Evolutionary conservation across 768 basidiomycete genomes (phyloP).

Genomic region (Suillus fuscotomentosus): DNA sequence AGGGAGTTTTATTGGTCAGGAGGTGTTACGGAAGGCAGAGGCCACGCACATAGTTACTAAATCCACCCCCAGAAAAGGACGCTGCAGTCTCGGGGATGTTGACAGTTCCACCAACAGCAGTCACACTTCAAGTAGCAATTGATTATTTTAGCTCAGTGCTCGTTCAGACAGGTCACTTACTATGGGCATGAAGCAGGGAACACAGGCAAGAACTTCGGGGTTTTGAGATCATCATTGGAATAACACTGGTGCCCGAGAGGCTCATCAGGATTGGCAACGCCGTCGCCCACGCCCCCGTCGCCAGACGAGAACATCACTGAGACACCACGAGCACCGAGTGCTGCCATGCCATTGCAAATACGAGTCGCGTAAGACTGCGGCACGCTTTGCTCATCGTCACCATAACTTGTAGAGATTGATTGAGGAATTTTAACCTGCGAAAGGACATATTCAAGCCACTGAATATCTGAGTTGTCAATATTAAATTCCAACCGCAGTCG

Average conservation of each 20-base stretch:
- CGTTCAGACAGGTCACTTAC: slow-evolving; percentile 30
- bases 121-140: slow-evolving; percentile 47
- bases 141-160: too few relatives aligned
- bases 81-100: slow-evolving; percentile 59
- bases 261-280: slow-evolving; percentile 44
- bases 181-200: slow-evolving; percentile 67
- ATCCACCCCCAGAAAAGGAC: slow-evolving; percentile 70
- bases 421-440: slow-evolving; percentile 45
- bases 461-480: slow-evolving; percentile 6
- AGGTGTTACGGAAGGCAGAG: not conserved
- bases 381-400: slow-evolving; percentile 74
- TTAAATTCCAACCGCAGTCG: not conserved
- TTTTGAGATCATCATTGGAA: slow-evolving; percentile 58
- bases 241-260: slow-evolving; percentile 46
- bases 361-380: slow-evolving; percentile 55
- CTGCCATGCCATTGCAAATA: slow-evolving; percentile 58
- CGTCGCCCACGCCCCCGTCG: slow-evolving; percentile 69
- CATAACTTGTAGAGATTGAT: slow-evolving; percentile 72
- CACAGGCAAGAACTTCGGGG: slow-evolving; percentile 51
- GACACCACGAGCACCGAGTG: slow-evolving; percentile 68
- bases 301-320: slow-evolving; percentile 67
- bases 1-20: not conserved
- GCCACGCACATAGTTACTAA: slow-evolving; percentile 59
- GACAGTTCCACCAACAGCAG: slow-evolving; percentile 67
- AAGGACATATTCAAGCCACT: slow-evolving; percentile 65